Percentiles rank a stretch among this genome's conserved stretches.
Evolutionary conservation across 164 flowering plant genomes (phyloP).

Genomic region (Magnolia sinica): DNA sequence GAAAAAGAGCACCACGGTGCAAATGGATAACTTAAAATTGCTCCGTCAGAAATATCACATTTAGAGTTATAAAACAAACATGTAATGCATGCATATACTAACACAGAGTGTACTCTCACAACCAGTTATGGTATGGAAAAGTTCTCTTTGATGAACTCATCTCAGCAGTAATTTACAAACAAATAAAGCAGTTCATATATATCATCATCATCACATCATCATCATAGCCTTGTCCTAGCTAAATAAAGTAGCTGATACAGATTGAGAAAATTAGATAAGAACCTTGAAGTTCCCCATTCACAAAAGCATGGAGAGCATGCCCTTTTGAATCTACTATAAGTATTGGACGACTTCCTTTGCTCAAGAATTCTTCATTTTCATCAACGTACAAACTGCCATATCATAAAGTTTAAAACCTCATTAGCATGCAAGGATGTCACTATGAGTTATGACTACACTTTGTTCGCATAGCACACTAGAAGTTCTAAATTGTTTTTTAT

Average conservation of each 20-base stretch:
- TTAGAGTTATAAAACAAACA: not conserved
- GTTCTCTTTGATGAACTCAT: not conserved
- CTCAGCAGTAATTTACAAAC: not conserved
- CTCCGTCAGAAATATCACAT: not conserved
- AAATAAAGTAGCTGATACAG: not conserved
- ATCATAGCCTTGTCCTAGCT: not conserved
- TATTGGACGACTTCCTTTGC: slow-evolving; percentile 47
- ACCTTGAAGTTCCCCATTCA: slow-evolving; percentile 82
- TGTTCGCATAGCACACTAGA: not conserved
- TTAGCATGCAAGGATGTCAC: slow-evolving; percentile 6
- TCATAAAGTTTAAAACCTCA: slow-evolving; percentile 2
- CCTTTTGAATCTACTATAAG: slow-evolving; percentile 85
- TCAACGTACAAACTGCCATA: slow-evolving; percentile 60
- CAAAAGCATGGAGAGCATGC: slow-evolving; percentile 90
- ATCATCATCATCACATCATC: not conserved
- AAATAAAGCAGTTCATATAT: too few relatives aligned
- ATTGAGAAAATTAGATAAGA: slow-evolving; percentile 10
- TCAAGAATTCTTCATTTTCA: slow-evolving; percentile 57
- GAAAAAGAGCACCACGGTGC: not conserved
- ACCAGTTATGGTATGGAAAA: not conserved
- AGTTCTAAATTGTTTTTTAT: not conserved
- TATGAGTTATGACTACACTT: not conserved
- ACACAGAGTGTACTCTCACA: not conserved
- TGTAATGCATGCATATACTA: not conserved
- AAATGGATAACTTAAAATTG: not conserved